These are phyloP conservation scores for Candida morakotiae DNA, from an alignment of 805 yeast genomes.

Conservation along the genomic window DNA sequence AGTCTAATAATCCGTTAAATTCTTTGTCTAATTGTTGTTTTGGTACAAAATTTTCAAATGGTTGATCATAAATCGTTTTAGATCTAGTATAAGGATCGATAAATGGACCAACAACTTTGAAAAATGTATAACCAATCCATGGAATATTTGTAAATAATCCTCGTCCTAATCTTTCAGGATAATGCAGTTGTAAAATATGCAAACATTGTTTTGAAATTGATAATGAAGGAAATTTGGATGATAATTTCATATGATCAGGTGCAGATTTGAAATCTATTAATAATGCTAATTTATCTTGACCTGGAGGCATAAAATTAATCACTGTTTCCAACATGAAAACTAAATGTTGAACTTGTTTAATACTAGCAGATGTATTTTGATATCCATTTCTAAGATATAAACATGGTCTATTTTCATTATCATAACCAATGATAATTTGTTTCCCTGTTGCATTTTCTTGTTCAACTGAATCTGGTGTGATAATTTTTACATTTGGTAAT, in stretches of 20 bases:
- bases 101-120: slow-evolving; percentile 54
- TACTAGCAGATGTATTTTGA: slow-evolving; percentile 50
- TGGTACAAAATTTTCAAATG: slow-evolving; percentile 52
- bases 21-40: slow-evolving; percentile 47
- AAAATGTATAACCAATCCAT: slow-evolving; percentile 53
- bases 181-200: slow-evolving; percentile 53
- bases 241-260: slow-evolving; percentile 31
- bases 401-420: slow-evolving; percentile 50
- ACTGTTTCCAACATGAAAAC: slow-evolving; percentile 55
- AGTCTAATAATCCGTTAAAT: slow-evolving; percentile 48
- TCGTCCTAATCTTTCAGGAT: slow-evolving; percentile 55
- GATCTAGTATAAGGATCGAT: slow-evolving; percentile 57
- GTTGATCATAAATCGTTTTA: slow-evolving; percentile 55
- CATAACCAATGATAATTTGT: slow-evolving; percentile 51
- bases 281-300: slow-evolving; percentile 52
- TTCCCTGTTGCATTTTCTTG: slow-evolving; percentile 52
- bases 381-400: slow-evolving; percentile 50
- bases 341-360: slow-evolving; percentile 52
- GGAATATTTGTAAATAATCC: slow-evolving; percentile 55
- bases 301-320: slow-evolving; percentile 53
- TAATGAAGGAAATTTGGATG: slow-evolving; percentile 45
- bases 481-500: slow-evolving; percentile 26
- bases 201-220: slow-evolving; percentile 47
- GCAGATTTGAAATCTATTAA: slow-evolving; percentile 53
- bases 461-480: slow-evolving; percentile 41